Evolutionary conservation across 805 yeast genomes (phyloP), one percentile per base, ranked within the genome.

Genomic region (Cephaloascus fragrans): DNA sequence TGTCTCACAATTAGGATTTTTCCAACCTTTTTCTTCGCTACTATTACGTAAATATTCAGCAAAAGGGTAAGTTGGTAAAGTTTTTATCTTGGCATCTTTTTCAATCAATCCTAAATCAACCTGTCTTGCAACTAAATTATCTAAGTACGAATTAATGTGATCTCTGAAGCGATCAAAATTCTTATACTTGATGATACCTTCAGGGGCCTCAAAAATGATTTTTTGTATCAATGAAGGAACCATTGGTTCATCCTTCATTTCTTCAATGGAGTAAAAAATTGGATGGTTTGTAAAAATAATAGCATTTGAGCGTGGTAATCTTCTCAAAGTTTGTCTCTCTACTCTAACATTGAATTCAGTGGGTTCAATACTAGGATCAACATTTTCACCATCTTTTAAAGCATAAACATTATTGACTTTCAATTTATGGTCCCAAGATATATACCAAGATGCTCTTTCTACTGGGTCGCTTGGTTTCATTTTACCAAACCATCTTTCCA

Each of bases 161-260:
- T 76, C 80, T 53, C 83, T 68, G 49, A 77, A 70, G 35, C 67
- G 47, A 37, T 64, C 77, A 47, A 80, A 80, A 46, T 70, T 69
- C 52, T 81, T 81, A 57, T 81, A 82, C 52, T 75, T 74, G 50
- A 75, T 57, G 43, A 81, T 81, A 37, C 70, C 72, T 44, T 73
- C 77, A 8, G 87, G 86, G 0, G 77, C 86, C 53, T 80, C 86
- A 44, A 60, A 73, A 26, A 81, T 60, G 37, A 79, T 75, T 48
- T 77, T 80, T 50, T 72, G 71, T 37, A 81, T 54, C 37, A 81
- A 61, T 0, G 83, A 74, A 5, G 88, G 87, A 19, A 83, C 74
- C 49, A 80, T 56, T 3, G 94, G 90, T 51, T 82, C 87, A 50
- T 83, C 88, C 44, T 83, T 82, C 75, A 83, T 77, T 50, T 84